Conservation (phyloP, 2,329 filamentous ascomycete species). For the Neopestalotiopsis sp. region DNA sequence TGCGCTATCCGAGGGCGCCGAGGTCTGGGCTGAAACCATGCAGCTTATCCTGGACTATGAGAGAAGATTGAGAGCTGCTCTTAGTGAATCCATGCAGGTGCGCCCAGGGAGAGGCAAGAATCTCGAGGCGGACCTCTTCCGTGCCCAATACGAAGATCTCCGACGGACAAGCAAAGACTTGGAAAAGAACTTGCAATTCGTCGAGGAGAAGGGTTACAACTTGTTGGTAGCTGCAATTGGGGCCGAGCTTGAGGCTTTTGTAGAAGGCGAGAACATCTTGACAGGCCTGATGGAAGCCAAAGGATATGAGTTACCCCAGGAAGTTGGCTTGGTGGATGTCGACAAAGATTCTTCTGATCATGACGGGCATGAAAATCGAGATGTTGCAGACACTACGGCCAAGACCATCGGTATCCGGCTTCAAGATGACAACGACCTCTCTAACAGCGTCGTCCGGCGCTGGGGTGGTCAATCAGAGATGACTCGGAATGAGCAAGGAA, state of each 20-base stretch:
- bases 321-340: conserved; percentile 25
- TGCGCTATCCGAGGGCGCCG: conserved; percentile 70
- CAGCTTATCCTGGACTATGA: conserved; percentile 69
- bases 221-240: conserved; percentile 77
- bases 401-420: conserved; percentile 8
- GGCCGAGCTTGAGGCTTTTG: conserved; percentile 72
- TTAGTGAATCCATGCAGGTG: conserved; percentile 20
- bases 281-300: conserved; percentile 30
- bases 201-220: conserved; percentile 72
- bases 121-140: conserved; percentile 43
- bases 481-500: conserved; percentile 1
- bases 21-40: conserved; percentile 69
- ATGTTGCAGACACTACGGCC: not conserved
- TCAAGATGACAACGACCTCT: conserved; percentile 31
- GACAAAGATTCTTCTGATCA: conserved; percentile 26
- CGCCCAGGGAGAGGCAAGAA: conserved; percentile 27
- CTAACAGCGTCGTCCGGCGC: conserved; percentile 39
- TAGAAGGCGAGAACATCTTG: conserved; percentile 64
- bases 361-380: not conserved
- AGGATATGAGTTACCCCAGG: conserved; percentile 11
- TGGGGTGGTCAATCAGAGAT: conserved; percentile 28
- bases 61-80: conserved; percentile 33
- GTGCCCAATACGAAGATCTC: conserved; percentile 60
- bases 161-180: conserved; percentile 59
- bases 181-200: conserved; percentile 56